Evolutionary conservation across 306 rosid genomes (phyloP), one percentile per base, ranked within the genome.

Genomic region (Casuarina equisetifolia): DNA sequence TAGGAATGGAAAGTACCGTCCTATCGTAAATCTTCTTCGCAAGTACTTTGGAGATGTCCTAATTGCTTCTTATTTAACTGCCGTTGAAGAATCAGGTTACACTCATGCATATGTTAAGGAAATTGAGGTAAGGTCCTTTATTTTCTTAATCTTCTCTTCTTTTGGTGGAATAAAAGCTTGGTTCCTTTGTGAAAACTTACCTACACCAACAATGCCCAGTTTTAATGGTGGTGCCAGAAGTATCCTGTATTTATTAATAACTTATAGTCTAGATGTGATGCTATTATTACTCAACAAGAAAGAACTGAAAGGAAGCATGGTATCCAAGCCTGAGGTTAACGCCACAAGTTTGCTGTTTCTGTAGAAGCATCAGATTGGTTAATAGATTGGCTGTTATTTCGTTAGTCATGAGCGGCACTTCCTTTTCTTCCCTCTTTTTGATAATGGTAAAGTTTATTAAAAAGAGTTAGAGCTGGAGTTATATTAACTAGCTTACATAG

Each of bases 11-110:
- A 84, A 74, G 88, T 89, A 84, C 79, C 87, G 82, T 54, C 81
- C 89, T 58, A 74, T 85, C 36, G 70, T 81, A 61, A 92, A 89
- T 84, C 88, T 92, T 70, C 97, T 95, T 49, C 97, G 97, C 89
- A 92, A 89, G 82, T 95, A 92, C 85, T 93, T 95, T 69, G 97
- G 98, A 70, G 98, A 95, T 85, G 75, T 83, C 88, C 84, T 95
- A 35, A 95, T 92, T 81, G 97, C 95, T 80, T 95, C 97, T 9
- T 92, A 92, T 78, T 74, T 95, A 86, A 85, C 88, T 78, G 89
- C 88, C 63, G 82, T 92, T 73, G 89, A 92, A 88, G 97, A 91
- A 53, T 90, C 93, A 76, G 98, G 98, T 71, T 92, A 90, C 68
- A 95, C 91, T 77, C 92, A 89, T 76, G 79, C 79, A 61, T 89